These are phyloP conservation scores for Pluteus cervinus DNA, from an alignment of 768 basidiomycete genomes.

Conservation along the genomic window DNA sequence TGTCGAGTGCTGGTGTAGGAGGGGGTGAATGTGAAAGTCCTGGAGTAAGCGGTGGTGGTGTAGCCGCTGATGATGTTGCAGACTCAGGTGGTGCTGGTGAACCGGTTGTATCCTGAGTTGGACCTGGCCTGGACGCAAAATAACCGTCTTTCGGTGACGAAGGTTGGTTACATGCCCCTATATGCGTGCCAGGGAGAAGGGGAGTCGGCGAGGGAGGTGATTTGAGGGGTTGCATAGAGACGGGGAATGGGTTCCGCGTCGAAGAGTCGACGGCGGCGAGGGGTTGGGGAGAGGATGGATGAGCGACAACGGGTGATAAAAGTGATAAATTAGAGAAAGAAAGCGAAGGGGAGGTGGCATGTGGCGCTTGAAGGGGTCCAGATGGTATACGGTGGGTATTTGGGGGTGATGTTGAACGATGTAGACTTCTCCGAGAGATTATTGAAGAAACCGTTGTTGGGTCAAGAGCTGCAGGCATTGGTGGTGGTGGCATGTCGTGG, in stretches of 20 bases:
- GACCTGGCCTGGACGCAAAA: no score
- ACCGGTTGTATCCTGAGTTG: no score
- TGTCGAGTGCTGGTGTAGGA: no score
- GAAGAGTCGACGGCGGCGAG: not conserved
- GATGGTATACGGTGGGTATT: not conserved
- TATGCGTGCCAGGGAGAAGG: not conserved
- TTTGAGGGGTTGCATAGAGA: not conserved
- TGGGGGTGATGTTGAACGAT: slow-evolving; percentile 1
- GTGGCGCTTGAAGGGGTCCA: not conserved
- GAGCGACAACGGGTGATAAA: slow-evolving; percentile 28
- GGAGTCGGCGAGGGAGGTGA: not conserved
- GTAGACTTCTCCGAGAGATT: no score
- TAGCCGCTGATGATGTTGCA: not conserved
- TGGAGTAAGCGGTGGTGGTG: slow-evolving; percentile 7
- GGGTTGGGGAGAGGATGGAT: not conserved
- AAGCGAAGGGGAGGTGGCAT: slow-evolving; percentile 33
- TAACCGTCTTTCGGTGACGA: no score
- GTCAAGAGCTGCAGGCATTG: slow-evolving; percentile 38
- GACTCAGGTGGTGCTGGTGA: no score
- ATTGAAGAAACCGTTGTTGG: slow-evolving; percentile 23
- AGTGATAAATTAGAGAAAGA: slow-evolving; percentile 48
- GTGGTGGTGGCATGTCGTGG: slow-evolving; percentile 38
- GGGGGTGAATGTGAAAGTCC: slow-evolving; percentile 5
- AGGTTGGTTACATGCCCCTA: no score
- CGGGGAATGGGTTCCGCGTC: not conserved